phyloP scores from a whole-genome alignment of 2,329 filamentous ascomycete species.

The Tolypocladium capitatum region DNA sequence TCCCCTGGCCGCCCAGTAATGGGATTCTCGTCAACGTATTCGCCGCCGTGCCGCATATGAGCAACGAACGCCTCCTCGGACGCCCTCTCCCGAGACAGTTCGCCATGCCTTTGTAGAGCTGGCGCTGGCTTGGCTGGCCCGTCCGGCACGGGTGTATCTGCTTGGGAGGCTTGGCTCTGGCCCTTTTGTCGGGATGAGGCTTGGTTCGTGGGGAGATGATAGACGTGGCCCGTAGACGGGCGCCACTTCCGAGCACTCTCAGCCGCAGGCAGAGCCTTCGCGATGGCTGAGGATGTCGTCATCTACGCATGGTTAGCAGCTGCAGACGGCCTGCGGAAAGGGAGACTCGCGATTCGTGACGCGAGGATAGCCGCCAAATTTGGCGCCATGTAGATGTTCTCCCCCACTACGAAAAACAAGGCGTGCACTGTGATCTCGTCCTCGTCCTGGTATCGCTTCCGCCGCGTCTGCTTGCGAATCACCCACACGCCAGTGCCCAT shows the following conservation, averaged over 20 bases:
- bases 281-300: conserved; percentile 40
- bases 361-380: conserved; percentile 45
- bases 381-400: conserved; percentile 55
- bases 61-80: conserved; percentile 46
- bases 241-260: conserved; percentile 40
- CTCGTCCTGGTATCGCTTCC: conserved; percentile 39
- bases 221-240: conserved; percentile 39
- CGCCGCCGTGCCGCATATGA: conserved; percentile 45
- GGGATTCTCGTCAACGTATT: conserved; percentile 56
- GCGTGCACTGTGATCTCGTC: conserved; percentile 47
- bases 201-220: conserved; percentile 25
- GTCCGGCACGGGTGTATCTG: conserved; percentile 34
- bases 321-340: background rate
- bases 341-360: conserved; percentile 38
- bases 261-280: conserved; percentile 36
- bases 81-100: conserved; percentile 29
- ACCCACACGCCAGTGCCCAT: conserved; percentile 57
- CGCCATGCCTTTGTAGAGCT: conserved; percentile 22
- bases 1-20: conserved; percentile 54
- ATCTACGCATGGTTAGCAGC: conserved; percentile 21
- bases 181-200: conserved; percentile 13
- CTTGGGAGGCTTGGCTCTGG: conserved; percentile 23
- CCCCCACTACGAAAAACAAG: conserved; percentile 51
- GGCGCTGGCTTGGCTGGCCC: conserved; percentile 13
- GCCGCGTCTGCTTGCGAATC: conserved; percentile 53